These are phyloP conservation scores for Amanita thiersii DNA, from an alignment of 768 basidiomycete genomes.

Conservation along the genomic window DNA sequence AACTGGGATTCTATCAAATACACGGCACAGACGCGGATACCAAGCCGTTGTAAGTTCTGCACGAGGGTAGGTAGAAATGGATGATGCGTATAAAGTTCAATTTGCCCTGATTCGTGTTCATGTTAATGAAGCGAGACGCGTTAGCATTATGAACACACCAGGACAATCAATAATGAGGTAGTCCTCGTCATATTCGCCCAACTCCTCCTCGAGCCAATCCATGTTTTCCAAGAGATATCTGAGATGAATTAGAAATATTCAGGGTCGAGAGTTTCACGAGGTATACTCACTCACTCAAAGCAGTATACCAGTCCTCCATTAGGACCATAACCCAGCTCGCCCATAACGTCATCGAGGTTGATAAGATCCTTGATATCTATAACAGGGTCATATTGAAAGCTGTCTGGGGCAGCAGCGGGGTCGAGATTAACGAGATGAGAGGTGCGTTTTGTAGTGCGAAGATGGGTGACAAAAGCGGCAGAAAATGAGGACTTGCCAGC, in stretches of 20 bases:
- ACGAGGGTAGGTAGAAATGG: conserved; percentile 91
- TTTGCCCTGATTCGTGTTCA: conserved; percentile 59
- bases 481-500: conserved; percentile 97
- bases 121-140: not conserved
- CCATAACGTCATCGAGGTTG: conserved; percentile 92
- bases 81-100: conserved; percentile 97
- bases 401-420: conserved; percentile 80
- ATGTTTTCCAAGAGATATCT: conserved; percentile 96
- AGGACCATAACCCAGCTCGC: conserved; percentile 88
- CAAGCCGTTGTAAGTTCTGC: conserved; percentile 62
- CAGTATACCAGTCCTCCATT: conserved; percentile 97
- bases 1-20: conserved; percentile 98
- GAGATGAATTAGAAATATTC: conserved; percentile 5
- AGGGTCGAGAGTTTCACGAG: not conserved
- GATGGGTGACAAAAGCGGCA: conserved; percentile 80
- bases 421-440: conserved; percentile 96
- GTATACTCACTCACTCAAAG: conserved; percentile 88
- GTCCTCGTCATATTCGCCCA: conserved; percentile 93
- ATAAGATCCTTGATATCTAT: conserved; percentile 94
- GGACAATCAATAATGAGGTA: conserved; percentile 93
- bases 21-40: conserved; percentile 79
- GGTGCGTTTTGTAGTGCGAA: conserved; percentile 70
- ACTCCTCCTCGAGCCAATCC: conserved; percentile 96
- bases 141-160: conserved; percentile 27
- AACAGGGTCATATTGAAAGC: conserved; percentile 86